Base-by-base conservation (phyloP, 2,329 filamentous ascomycete species). In the Leptographium procerum region DNA sequence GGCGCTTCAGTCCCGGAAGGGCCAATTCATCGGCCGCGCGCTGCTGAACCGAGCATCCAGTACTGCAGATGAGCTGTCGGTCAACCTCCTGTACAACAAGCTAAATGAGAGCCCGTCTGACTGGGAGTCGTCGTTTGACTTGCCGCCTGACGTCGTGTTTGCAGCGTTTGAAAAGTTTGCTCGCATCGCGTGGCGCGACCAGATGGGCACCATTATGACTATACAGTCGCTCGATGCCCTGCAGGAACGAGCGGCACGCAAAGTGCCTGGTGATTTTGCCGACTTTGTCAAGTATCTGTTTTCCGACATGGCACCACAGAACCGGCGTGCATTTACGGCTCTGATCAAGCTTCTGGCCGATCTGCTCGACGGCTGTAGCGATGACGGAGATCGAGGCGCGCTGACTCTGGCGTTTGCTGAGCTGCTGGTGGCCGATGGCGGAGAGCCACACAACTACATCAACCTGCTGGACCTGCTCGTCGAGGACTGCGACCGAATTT, bases 161-260 rank as follows among this genome's bases (percentile, higher is more conserved):
- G 87, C 88, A 29, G 88, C 91, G 0, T 97, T 96, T 69, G 91
- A 96, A 69, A 96, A 95, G 61, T 97, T 96, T 65, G 75, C 96
- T 61, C 85, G 84, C 60, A 86, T 91, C 62, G 91, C 89, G 14
- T 97, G 92, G 92, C 85, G 82, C 60, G 88, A 92, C 63, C 86
- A 89, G 65, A 91, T 96, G 78, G 92, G 92, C 0, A 84, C 89
- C 3, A 83, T 97, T 58, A 84, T 97, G 69, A 84, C 88, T 1
- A 78, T 83, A 56, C 78, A 86, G 52, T 80, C 84, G 6, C 77
- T 96, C 43, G 82, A 87, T 59, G 83, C 84, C 1, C 77, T 97
- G n/a, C 91, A 95, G 64, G 78, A 81, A 60, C 78, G 82, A 59
- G 77, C 81, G 11, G 79, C 83, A 57, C 87, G 83, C 64, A 76